Conservation (phyloP, 306 rosid genomes). For the Luffa aegyptiaca region DNA sequence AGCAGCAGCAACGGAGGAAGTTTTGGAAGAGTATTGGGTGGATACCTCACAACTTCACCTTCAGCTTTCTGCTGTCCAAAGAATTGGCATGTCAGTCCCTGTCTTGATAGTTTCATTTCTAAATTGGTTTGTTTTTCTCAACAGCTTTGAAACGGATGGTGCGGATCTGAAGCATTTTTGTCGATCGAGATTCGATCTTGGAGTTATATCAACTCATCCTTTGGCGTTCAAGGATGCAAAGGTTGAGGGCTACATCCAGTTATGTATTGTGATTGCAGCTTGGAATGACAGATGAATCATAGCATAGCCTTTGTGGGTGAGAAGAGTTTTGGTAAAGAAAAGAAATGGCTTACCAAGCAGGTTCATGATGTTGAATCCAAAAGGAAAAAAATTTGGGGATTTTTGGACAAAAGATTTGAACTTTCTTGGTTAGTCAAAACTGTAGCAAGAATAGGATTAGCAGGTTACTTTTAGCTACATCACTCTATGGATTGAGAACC, state of each 20-base stretch:
- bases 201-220: background rate
- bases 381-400: background rate
- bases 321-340: background rate
- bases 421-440: background rate
- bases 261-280: slow-evolving; percentile 1
- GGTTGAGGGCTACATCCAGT: background rate
- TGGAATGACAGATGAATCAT: slow-evolving; percentile 27
- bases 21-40: slow-evolving; percentile 55
- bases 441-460: background rate
- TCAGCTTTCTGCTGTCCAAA: slow-evolving; percentile 63
- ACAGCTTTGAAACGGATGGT: background rate
- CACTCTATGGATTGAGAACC: no score
- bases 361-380: background rate
- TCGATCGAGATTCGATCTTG: background rate
- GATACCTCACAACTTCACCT: slow-evolving; percentile 67
- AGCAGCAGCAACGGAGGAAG: slow-evolving; percentile 41
- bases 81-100: slow-evolving; percentile 53
- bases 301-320: slow-evolving; percentile 1
- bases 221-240: background rate
- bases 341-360: background rate
- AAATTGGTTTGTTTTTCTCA: background rate
- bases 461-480: background rate
- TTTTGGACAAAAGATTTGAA: background rate
- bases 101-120: background rate
- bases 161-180: background rate